These are phyloP conservation scores for Coniferiporia sulphurascens DNA, from an alignment of 1,284 basidiomycete species.

Conservation along the genomic window DNA sequence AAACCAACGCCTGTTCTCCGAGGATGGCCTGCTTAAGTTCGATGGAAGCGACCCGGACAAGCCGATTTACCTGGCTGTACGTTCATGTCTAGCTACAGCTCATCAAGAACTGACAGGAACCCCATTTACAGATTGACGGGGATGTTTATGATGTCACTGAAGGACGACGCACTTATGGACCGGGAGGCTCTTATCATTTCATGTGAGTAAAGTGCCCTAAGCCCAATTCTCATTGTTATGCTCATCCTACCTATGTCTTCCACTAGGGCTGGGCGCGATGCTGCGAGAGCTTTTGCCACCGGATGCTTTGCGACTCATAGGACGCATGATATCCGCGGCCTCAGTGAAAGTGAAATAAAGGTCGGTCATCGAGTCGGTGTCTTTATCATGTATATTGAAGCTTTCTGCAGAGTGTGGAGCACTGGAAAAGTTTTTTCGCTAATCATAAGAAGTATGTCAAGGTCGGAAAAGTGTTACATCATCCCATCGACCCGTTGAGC, in stretches of 20 bases:
- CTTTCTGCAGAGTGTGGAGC: conserved; percentile 55
- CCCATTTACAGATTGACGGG: conserved; percentile 67
- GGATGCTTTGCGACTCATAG: conserved; percentile 88
- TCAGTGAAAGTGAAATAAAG: conserved; percentile 65
- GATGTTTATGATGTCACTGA: conserved; percentile 89
- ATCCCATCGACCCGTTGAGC: conserved; percentile 71
- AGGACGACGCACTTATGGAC: conserved; percentile 79
- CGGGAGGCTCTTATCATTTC: conserved; percentile 80
- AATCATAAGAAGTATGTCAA: conserved; percentile 75
- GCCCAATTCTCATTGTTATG: conserved; percentile 6
- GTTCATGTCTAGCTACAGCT: conserved; percentile 25
- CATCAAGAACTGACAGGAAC: neutral
- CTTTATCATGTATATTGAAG: conserved; percentile 17
- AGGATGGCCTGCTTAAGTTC: conserved; percentile 60
- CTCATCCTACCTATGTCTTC: conserved; percentile 17
- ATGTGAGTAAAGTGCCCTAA: conserved; percentile 55
- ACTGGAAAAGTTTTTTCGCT: conserved; percentile 88
- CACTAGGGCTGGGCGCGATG: conserved; percentile 79
- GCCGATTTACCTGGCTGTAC: conserved; percentile 83
- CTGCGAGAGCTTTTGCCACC: conserved; percentile 85
- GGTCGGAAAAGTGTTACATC: conserved; percentile 71
- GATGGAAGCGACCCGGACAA: conserved; percentile 68
- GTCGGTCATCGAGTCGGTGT: conserved; percentile 37
- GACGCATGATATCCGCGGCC: conserved; percentile 85
- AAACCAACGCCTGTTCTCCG: conserved; percentile 70